Base-by-base conservation (phyloP, 2,329 filamentous ascomycete species). In the Emmonsiellopsis sp. region DNA sequence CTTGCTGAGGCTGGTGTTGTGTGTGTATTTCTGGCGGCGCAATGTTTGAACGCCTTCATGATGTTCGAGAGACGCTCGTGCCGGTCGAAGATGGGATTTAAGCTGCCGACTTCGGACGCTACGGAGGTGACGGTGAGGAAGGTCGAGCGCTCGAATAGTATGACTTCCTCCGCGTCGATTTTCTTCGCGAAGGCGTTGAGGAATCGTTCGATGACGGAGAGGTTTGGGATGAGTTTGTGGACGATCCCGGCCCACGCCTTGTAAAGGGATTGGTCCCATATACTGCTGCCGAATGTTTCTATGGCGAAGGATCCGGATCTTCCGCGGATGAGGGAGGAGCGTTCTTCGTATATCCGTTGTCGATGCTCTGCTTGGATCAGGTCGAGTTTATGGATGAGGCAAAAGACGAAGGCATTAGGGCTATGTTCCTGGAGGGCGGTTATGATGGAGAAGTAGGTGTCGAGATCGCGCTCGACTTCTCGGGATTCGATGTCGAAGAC, bases 231-330 rank as follows among this genome's bases (percentile, higher is more conserved):
- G 45, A 98, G 79, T 66, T 92, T 91, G 76, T 98, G 93, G 56
- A 98, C 96, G 62, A 98, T 96, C 67, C 88, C 88, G 0, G 93
- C 93, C 93, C 93, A 98, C 1, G 93, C 93, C 71, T 95, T 95
- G 77, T 97, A 98, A 39, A 98, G 77, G 53, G 87, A 94, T 74
- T 98, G 93, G 66, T 98, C 93, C 93, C 93, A 98, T 66, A 98
- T 98, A 52, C 88, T 95, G 34, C 92, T 97, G 8, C 90, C 88
- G 68, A 95, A 97, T 55, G 91, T 90, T 55, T 88, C 88, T 56
- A 96, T 79, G 58, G 85, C 81, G 67, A 95, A 83, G 14, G 77
- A 71, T 53, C 82, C 79, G 53, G 87, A 91, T 65, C 88, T 88
- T 58, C 83, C 81, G 54, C 85, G 82, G 57, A 96, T 88, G 53